phyloP scores from a whole-genome alignment of 441 rosid species.

The Brassica balearica region DNA sequence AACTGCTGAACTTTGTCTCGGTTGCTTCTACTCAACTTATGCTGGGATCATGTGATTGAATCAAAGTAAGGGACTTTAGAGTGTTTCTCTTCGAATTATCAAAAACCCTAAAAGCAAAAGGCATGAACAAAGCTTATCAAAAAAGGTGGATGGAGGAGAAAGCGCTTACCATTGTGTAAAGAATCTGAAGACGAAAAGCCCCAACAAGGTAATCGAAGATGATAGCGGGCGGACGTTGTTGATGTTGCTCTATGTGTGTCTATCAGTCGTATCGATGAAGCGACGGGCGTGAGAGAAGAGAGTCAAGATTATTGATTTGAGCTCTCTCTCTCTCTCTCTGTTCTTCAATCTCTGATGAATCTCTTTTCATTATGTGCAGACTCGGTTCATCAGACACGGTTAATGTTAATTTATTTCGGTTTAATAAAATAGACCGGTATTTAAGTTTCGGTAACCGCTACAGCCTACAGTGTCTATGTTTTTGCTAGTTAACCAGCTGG shows the following conservation, averaged over 20 bases:
- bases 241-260: not conserved
- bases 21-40: conserved; percentile 80
- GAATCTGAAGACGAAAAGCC: not conserved
- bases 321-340: conserved; percentile 28
- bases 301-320: conserved; percentile 29
- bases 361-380: not conserved
- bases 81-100: not conserved
- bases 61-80: not conserved
- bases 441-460: not conserved
- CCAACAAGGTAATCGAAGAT: conserved; percentile 17
- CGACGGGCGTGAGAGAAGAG: conserved; percentile 12
- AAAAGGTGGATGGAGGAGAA: conserved; percentile 9
- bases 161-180: conserved; percentile 37
- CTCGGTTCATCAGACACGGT: not conserved
- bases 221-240: not conserved
- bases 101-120: not conserved
- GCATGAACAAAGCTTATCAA: not conserved
- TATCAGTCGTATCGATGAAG: not conserved
- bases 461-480: not conserved
- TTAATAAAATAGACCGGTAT: not conserved
- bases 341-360: not conserved
- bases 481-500: not conserved
- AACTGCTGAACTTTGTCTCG: conserved; percentile 95
- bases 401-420: not conserved
- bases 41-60: conserved; percentile 46